These are phyloP conservation scores for Ceratobasidium theobromae DNA, from an alignment of 1,284 basidiomycete species.

Conservation along the genomic window DNA sequence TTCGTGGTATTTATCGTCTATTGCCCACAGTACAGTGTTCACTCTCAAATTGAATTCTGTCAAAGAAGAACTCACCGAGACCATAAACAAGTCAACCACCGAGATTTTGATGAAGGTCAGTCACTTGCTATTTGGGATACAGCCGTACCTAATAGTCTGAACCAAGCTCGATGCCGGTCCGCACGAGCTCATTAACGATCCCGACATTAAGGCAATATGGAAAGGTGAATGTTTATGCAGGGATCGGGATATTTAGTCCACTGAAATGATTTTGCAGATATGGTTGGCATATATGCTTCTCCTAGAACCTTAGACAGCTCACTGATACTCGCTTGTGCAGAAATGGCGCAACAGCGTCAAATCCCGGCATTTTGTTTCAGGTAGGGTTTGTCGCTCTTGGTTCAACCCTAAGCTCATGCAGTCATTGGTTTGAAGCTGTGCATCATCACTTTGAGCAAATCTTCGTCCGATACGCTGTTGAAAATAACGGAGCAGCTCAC, in stretches of 20 bases:
- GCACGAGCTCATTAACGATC: constrained; percentile 23
- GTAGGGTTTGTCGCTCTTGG: not conserved
- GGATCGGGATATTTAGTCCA: no score
- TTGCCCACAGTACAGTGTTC: not conserved
- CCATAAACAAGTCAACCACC: constrained; percentile 6
- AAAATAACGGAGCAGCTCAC: constrained; percentile 6
- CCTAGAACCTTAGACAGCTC: not conserved
- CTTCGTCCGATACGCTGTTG: not conserved
- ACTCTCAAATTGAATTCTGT: constrained; percentile 8
- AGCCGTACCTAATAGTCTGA: not conserved
- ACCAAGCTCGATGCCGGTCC: constrained; percentile 13
- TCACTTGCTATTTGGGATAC: not conserved
- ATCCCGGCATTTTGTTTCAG: constrained; percentile 28
- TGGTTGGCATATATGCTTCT: not conserved
- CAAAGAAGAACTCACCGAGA: constrained; percentile 4
- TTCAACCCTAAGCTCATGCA: not conserved
- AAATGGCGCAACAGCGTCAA: constrained; percentile 20
- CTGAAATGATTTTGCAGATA: constrained; percentile 9
- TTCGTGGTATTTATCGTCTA: not conserved
- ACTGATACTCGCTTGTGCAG: not conserved
- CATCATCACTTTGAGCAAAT: constrained; percentile 18
- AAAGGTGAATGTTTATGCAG: constrained; percentile 9
- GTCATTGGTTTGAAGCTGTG: not conserved
- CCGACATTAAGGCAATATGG: constrained; percentile 20
- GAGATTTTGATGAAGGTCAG: constrained; percentile 10